Base-by-base conservation (phyloP, 2,329 filamentous ascomycete species). In the Malbranchea zuffiana region DNA sequence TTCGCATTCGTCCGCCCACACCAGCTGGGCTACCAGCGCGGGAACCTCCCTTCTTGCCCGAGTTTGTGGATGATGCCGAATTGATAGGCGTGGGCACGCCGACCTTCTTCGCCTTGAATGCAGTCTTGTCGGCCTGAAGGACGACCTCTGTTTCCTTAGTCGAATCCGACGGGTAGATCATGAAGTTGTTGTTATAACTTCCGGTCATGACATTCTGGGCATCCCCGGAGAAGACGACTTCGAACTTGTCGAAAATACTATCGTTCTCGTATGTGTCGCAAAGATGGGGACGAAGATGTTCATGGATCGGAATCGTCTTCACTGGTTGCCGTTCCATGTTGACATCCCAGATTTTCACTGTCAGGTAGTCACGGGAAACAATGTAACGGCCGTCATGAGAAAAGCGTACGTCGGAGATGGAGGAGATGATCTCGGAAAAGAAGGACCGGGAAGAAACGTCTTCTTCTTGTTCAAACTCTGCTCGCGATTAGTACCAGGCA, bases 141-240 rank as follows among this genome's bases (percentile, higher is more conserved):
- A 98, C 90, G 32, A 98, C 87, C 62, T 98, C 90, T 3, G 88
- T 88, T 58, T 98, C 90, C 66, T 92, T 92, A 48, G 88, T 84
- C 5, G 87, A 83, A 53, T 96, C 88, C 17, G 87, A 90, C 3
- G 90, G 90, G 61, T 96, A 98, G 56, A 98, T 98, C 90, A 98
- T 98, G 71, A 98, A 96, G 68, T 98, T 98, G 69, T 98, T 98
- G 73, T 98, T 98, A 71, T 98, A 98, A 58, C 86, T 95, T 51
- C 90, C 90, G 4, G 90, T 98, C 90, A 98, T 98, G 48, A 96
- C 90, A 52, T 98, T 96, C 72, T 94, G 92, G 25, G 86, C 85
- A 61, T 96, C 88, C 16, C 90, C 90, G 2, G 88, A 96, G 67
- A 98, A 98, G 35, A 96, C 88, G 27, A 98, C 90, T 64, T 98